phyloP scores from a whole-genome alignment of 2,329 filamentous ascomycete species.

The Venturia oleaginea region DNA sequence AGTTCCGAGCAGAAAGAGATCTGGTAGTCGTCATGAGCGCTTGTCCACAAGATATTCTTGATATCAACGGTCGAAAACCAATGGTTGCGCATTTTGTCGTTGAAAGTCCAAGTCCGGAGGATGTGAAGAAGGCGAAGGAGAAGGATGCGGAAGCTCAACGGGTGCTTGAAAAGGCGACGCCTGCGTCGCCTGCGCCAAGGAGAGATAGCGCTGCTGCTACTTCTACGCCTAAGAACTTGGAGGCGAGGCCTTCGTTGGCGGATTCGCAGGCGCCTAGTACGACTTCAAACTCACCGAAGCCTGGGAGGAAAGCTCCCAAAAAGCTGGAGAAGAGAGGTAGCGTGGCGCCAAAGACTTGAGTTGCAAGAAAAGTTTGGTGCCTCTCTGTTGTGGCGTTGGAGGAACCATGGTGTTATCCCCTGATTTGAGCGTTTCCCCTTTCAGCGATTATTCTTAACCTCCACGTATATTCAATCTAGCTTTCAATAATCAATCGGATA shows the following conservation, averaged over 20 bases:
- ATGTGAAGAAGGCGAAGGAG: conserved; percentile 9
- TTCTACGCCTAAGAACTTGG: neutral
- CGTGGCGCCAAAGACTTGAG: neutral
- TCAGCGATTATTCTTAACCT: neutral
- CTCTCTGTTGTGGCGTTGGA: neutral
- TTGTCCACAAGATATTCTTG: conserved; percentile 37
- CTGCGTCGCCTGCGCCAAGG: neutral
- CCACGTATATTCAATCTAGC: neutral
- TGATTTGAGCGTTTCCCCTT: neutral
- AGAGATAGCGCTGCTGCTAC: neutral
- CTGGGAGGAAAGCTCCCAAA: conserved; percentile 7
- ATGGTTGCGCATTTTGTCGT: conserved; percentile 37
- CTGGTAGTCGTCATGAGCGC: conserved; percentile 39
- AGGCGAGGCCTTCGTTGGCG: neutral
- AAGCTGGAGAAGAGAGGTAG: conserved; percentile 14
- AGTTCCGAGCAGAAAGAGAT: conserved; percentile 35
- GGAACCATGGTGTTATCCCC: neutral
- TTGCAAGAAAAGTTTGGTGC: neutral
- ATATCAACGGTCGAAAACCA: conserved; percentile 34
- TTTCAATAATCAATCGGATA: neutral
- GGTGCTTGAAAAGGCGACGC: conserved; percentile 7
- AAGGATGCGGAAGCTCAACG: conserved; percentile 8
- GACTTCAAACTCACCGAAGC: conserved; percentile 1
- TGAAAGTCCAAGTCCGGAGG: conserved; percentile 11
- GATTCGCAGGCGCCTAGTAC: neutral